Conservation (phyloP, 2,329 filamentous ascomycete species). For the Xylariaceae sp. region DNA sequence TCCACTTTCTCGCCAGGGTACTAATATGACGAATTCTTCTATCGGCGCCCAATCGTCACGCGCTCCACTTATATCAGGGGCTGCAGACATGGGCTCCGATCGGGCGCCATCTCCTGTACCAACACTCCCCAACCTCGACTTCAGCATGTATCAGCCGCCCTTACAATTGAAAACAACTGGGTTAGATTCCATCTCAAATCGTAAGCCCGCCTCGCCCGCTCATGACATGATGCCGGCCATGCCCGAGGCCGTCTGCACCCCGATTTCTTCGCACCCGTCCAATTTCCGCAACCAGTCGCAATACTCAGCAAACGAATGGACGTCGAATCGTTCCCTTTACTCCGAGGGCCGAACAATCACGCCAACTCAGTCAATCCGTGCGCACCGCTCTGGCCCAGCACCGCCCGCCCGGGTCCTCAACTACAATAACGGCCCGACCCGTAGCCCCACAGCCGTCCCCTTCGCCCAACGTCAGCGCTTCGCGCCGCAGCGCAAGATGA, state of each 20-base stretch:
- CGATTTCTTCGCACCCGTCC: constrained; percentile 30
- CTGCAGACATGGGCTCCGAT: constrained; percentile 55
- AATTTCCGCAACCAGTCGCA: constrained; percentile 18
- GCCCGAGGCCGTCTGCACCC: constrained; percentile 33
- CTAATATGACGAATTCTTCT: constrained; percentile 50
- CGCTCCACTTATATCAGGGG: constrained; percentile 55
- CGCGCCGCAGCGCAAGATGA: constrained; percentile 42
- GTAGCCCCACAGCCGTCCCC: constrained; percentile 39
- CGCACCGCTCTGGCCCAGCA: constrained; percentile 31
- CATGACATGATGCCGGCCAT: constrained; percentile 29
- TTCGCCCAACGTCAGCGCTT: constrained; percentile 33
- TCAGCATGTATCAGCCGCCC: constrained; percentile 30
- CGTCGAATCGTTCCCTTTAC: constrained; percentile 16
- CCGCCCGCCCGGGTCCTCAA: constrained; percentile 26
- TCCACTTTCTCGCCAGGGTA: constrained; percentile 37
- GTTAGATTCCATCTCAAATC: constrained; percentile 33
- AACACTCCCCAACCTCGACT: constrained; percentile 32
- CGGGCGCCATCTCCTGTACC: constrained; percentile 36
- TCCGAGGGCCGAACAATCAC: constrained; percentile 32
- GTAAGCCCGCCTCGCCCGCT: constrained; percentile 24
- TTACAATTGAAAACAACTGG: constrained; percentile 35
- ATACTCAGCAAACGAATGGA: constrained; percentile 6
- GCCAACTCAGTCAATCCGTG: constrained; percentile 30
- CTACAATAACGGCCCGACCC: constrained; percentile 25
- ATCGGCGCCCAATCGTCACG: constrained; percentile 58